Base-by-base conservation (phyloP, 2,329 filamentous ascomycete species). In the Paraphaeosphaeria sporulosa region DNA sequence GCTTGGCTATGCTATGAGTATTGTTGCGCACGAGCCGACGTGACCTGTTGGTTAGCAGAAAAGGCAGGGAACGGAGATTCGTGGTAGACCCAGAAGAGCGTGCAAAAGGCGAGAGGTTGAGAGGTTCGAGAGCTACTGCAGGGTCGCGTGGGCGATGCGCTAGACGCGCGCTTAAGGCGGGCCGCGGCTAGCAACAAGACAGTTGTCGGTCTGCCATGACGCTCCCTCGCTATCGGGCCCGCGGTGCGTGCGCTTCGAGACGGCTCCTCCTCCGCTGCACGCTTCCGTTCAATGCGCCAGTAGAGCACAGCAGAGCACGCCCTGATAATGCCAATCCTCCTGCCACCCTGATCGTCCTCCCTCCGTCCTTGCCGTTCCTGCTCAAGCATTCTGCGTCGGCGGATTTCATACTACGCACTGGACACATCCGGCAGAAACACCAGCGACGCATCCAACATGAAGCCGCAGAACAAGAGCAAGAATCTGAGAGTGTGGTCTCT, bases 291-390 rank as follows among this genome's bases (percentile, higher is more conserved):
- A 49, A 48, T 59, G 47, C 34, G 13, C 46, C 25, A 4, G 42
- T 32, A 17, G 21, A 38, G 46, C 27, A n/a, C 21, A 23, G 17
- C 52, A 25, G 23, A 34, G 42, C 13, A 49, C 50, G 57, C 51
- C 61, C 68, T 67, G 62, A 59, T 55, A 57, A 54, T 40, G 38
- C 47, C 53, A 57, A 54, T 40, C 32, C 40, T 57, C 54, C 51
- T 67, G 48, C 63, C 61, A 66, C 64, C 63, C 60, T 71, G 63
- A 69, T 25, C 57, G 48, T 44, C 32, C 5, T 44, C 53, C 47
- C 25, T 48, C 38, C 17, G 38, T n/a, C 38, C 17, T 15, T 40
- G 7, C 38, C 38, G 19, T 17, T n/a, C 38, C 38, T 40, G 7
- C 38, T 6, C 17, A 40, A 32, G 42, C 47, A 46, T 38, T 56